Percentiles rank a stretch among this genome's conserved stretches.
phyloP scores from a whole-genome alignment of 1,284 basidiomycete genomes.

The Ganoderma resinaceum region DNA sequence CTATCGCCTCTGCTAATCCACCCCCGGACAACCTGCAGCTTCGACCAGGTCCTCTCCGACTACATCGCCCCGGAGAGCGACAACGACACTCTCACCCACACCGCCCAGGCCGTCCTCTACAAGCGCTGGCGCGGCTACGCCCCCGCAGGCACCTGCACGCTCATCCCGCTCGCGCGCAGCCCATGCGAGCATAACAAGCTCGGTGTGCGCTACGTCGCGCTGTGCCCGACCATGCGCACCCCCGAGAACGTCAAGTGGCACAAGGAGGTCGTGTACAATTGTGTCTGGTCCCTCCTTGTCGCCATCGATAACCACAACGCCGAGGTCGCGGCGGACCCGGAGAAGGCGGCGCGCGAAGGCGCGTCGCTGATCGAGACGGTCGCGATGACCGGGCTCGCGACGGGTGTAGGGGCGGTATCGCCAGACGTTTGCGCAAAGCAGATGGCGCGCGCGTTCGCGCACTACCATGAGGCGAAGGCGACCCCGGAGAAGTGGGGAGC shows the following conservation, averaged over 20 bases:
- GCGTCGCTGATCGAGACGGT: constrained; percentile 16
- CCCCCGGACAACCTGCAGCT: constrained; percentile 10
- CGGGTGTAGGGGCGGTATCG: constrained; percentile 27
- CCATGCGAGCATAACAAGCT: constrained; percentile 26
- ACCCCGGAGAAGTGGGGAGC: constrained; percentile 26
- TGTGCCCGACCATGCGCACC: constrained; percentile 39
- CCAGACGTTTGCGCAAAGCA: constrained; percentile 28
- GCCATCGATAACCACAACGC: constrained; percentile 32
- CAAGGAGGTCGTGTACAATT: constrained; percentile 40
- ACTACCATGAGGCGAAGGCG: constrained; percentile 21
- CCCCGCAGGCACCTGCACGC: constrained; percentile 36
- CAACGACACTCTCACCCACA: constrained; percentile 26
- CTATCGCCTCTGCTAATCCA: not conserved
- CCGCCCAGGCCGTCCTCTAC: constrained; percentile 34
- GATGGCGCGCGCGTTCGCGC: constrained; percentile 32
- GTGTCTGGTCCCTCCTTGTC: constrained; percentile 38
- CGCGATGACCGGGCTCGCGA: constrained; percentile 33
- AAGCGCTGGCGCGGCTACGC: constrained; percentile 35
- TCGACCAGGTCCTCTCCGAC: constrained; percentile 32
- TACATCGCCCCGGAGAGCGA: constrained; percentile 25
- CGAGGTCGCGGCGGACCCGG: constrained; percentile 3
- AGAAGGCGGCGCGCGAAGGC: not conserved
- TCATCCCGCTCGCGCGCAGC: constrained; percentile 31
- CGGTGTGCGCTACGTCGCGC: constrained; percentile 28
- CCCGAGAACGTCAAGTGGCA: constrained; percentile 36